Percentiles rank a stretch among this genome's conserved stretches.
phyloP scores from a whole-genome alignment of 768 basidiomycete genomes.

The Auriscalpium microsporum region DNA sequence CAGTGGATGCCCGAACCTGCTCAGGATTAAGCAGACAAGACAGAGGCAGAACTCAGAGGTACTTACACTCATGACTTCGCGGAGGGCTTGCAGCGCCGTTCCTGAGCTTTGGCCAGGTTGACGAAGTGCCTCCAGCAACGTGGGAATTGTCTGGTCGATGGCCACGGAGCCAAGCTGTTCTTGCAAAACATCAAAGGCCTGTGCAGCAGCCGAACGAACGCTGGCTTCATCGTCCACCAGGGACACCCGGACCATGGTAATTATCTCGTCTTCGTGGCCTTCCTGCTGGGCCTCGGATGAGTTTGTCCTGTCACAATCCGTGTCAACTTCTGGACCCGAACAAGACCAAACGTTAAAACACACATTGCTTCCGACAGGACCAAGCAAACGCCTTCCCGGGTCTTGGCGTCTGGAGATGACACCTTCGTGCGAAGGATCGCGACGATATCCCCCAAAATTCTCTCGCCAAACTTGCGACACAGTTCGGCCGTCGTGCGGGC shows the following conservation, averaged over 20 bases:
- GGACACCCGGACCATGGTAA: slow-evolving; percentile 72
- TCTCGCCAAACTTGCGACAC: slow-evolving; percentile 93
- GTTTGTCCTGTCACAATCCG: slow-evolving; percentile 48
- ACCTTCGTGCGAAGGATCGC: slow-evolving; percentile 64
- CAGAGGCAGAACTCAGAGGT: neutral
- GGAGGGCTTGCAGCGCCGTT: slow-evolving; percentile 86
- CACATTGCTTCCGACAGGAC: slow-evolving; percentile 86
- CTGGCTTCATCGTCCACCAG: slow-evolving; percentile 83
- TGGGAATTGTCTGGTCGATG: slow-evolving; percentile 95
- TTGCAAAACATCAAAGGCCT: slow-evolving; percentile 85
- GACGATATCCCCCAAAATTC: slow-evolving; percentile 77
- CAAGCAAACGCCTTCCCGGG: slow-evolving; percentile 78
- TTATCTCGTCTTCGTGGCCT: slow-evolving; percentile 82
- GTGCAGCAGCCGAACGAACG: slow-evolving; percentile 86
- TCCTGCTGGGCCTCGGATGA: slow-evolving; percentile 79
- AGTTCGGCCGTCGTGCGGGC: slow-evolving; percentile 79
- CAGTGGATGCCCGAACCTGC: slow-evolving; percentile 86
- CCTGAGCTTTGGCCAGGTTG: slow-evolving; percentile 92
- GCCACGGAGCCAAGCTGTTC: slow-evolving; percentile 84
- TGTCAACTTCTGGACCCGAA: slow-evolving; percentile 6
- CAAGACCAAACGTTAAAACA: slow-evolving; percentile 17
- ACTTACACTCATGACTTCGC: slow-evolving; percentile 88
- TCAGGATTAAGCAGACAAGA: slow-evolving; percentile 1
- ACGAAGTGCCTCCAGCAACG: slow-evolving; percentile 83
- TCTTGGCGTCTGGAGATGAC: slow-evolving; percentile 51